Conservation (phyloP, 1,284 basidiomycete species). For the Takashimella koratensis region DNA sequence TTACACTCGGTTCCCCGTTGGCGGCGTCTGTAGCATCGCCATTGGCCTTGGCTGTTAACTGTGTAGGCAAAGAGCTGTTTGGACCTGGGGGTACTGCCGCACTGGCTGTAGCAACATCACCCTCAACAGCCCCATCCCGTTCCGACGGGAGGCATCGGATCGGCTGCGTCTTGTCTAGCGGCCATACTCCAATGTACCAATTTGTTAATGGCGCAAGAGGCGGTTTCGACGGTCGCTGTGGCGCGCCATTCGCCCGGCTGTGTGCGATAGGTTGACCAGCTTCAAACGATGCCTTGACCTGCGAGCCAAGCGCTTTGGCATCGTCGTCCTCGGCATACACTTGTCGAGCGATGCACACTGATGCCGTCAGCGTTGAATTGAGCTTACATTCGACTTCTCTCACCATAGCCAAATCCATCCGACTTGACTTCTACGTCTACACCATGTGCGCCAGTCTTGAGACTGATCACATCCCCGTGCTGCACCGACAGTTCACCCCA, state of each 20-base stretch:
- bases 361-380: not conserved
- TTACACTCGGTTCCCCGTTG: not conserved
- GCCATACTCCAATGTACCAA: conserved; percentile 13
- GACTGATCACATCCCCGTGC: conserved; percentile 40
- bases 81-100: too few species aligned
- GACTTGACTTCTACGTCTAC: conserved; percentile 29
- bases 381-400: not conserved
- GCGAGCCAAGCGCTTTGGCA: conserved; percentile 59
- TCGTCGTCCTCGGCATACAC: conserved; percentile 8
- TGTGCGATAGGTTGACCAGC: not conserved
- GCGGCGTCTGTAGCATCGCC: not conserved
- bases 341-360: conserved; percentile 20
- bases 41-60: not conserved
- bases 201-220: not conserved
- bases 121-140: not conserved
- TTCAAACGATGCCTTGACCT: not conserved
- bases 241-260: not conserved
- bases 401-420: conserved; percentile 33
- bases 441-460: conserved; percentile 21
- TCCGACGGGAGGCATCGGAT: not conserved
- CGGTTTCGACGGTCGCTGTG: not conserved
- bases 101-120: not conserved
- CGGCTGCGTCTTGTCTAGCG: conserved; percentile 5
- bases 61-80: not conserved
- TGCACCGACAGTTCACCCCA: conserved; percentile 27